phyloP scores from a whole-genome alignment of 371 early-diverging fungal species.

The Mucor mucedo region DNA sequence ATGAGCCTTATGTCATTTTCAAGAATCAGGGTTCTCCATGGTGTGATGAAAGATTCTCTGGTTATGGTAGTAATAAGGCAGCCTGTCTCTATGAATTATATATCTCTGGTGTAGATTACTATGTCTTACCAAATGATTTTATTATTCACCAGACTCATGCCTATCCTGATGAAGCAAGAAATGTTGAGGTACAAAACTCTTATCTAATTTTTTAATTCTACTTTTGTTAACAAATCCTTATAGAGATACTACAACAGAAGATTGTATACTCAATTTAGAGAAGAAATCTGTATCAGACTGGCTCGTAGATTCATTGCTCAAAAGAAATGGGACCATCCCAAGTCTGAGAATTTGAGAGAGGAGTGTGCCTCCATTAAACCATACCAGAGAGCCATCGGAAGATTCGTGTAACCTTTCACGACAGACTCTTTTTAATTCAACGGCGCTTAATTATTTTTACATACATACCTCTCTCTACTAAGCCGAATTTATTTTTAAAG shows the following conservation, averaged over 20 bases:
- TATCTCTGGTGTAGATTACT: slow-evolving; percentile 64
- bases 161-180: slow-evolving; percentile 60
- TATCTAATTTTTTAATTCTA: slow-evolving; percentile 9
- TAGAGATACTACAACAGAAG: slow-evolving; percentile 67
- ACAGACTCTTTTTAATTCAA: not conserved
- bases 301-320: slow-evolving; percentile 57
- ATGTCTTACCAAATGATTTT: slow-evolving; percentile 63
- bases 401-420: slow-evolving; percentile 20
- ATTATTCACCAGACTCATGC: slow-evolving; percentile 68
- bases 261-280: slow-evolving; percentile 62
- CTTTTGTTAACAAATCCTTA: slow-evolving; percentile 7
- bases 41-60: slow-evolving; percentile 71
- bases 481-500: slow-evolving; percentile 6
- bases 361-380: slow-evolving; percentile 50
- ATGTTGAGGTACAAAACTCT: slow-evolving; percentile 49
- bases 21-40: slow-evolving; percentile 59
- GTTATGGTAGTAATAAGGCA: slow-evolving; percentile 72
- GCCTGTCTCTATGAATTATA: slow-evolving; percentile 69
- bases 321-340: slow-evolving; percentile 54
- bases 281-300: slow-evolving; percentile 64
- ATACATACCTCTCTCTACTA: slow-evolving; percentile 3
- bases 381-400: slow-evolving; percentile 32
- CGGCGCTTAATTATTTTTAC: not conserved
- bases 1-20: slow-evolving; percentile 66
- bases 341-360: slow-evolving; percentile 45